These are phyloP conservation scores for Anisodus acutangulus DNA, from an alignment of 257 asterid genomes.

Conservation along the genomic window DNA sequence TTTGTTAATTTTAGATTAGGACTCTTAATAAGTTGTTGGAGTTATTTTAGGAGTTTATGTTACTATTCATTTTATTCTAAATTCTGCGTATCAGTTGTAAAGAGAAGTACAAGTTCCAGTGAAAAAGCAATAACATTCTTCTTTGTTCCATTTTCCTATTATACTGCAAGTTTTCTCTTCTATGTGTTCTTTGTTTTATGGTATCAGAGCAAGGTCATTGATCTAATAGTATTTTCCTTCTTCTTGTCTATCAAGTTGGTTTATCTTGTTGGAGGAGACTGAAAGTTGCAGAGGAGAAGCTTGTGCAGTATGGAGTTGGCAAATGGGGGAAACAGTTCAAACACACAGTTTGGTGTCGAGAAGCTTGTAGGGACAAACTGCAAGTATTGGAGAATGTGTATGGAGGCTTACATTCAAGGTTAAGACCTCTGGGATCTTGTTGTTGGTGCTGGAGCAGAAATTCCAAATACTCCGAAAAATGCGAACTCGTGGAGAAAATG, in stretches of 20 bases:
- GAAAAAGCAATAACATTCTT: too few relatives aligned
- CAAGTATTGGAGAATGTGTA: slow-evolving; percentile 33
- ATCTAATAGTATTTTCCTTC: background rate
- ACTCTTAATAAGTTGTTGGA: too few relatives aligned
- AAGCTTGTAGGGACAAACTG: slow-evolving; percentile 34
- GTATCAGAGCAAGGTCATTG: too few relatives aligned
- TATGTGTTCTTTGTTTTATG: too few relatives aligned
- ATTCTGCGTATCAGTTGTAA: too few relatives aligned
- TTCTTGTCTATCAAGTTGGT: slow-evolving; percentile 25
- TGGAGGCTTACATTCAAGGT: slow-evolving; percentile 34
- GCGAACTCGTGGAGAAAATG: background rate
- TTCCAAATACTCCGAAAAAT: slow-evolving; percentile 33
- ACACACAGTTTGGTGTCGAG: slow-evolving; percentile 29
- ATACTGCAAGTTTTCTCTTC: too few relatives aligned
- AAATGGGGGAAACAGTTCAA: slow-evolving; percentile 22
- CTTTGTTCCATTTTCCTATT: too few relatives aligned
- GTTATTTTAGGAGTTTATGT: too few relatives aligned
- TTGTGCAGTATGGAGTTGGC: slow-evolving; percentile 6
- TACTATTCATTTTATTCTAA: too few relatives aligned
- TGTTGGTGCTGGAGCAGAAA: background rate
- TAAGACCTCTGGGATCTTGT: slow-evolving; percentile 27
- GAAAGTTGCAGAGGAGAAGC: background rate
- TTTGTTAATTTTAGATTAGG: too few relatives aligned
- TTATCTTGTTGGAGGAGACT: slow-evolving; percentile 15
- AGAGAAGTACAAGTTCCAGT: too few relatives aligned